Base-by-base conservation (phyloP, 441 rosid genomes). In the Jatropha multifida region DNA sequence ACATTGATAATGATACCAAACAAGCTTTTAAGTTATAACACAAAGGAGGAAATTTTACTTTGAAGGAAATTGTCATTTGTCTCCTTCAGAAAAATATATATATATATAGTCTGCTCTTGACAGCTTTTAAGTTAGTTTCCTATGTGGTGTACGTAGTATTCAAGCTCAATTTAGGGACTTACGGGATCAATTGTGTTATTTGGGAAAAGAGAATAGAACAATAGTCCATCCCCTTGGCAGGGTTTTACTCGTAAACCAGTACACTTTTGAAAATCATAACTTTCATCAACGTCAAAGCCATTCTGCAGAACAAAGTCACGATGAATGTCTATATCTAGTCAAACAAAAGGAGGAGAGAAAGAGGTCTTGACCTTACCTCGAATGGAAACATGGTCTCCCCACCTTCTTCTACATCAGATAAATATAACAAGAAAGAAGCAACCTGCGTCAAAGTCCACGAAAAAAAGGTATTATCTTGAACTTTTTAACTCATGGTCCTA, bases 321-420 rank as follows among this genome's bases (percentile, higher is more conserved):
- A 51, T 62, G 69, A 60, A n/a, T 44, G 64, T 64, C 58, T 38
- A 60, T 32, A 32, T 63, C 48, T 38, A 20, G 65, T 18, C 65
- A 49, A 51, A 26, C 42, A 49, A 67, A 65, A 46, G 59, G 27
- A 10, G 56, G 11, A 37, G 37, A 18, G 61, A 38, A 41, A 18
- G 71, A 74, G 46, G 4, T 14, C 44, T 27, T 13, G 37, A 73
- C 52, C 70, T 59, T 87, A 88, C 90, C 93, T 89, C 93, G 63
- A 79, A 82, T 5, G 97, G 93, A 74, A 89, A 90, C 81, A 84
- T 78, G 7, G 94, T 90, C 74, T 90, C 93, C 54, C 93, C 92
- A 65, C 97, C 94, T 80, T 83, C 89, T 80, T 92, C 87, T 51
- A 86, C 90, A 65, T 80, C 83, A 8, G 92, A 79, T 81, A 92